These are phyloP conservation scores for Fraxinus velutina DNA, from an alignment of 305 asterid genomes.

Conservation along the genomic window DNA sequence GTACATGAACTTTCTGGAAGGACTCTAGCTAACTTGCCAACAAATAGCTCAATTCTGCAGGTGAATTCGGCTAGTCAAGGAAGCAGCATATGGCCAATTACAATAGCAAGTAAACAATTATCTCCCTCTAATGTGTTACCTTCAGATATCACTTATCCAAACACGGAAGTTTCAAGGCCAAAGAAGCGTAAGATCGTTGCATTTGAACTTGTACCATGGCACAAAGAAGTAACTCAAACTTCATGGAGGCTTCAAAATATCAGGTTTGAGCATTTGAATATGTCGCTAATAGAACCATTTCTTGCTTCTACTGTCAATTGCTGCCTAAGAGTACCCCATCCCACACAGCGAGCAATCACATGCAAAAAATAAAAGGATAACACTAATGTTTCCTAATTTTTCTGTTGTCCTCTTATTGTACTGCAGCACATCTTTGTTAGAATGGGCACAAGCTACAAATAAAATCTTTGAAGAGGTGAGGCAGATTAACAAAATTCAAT, in stretches of 20 bases:
- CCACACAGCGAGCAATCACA: not conserved
- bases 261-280: slow-evolving; percentile 35
- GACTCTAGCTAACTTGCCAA: slow-evolving; percentile 28
- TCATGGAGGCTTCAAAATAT: slow-evolving; percentile 34
- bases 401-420: slow-evolving; percentile 16
- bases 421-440: slow-evolving; percentile 44
- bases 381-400: slow-evolving; percentile 13
- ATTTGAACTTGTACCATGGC: slow-evolving; percentile 55
- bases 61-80: slow-evolving; percentile 35
- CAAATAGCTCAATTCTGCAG: slow-evolving; percentile 32
- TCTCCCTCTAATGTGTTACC: slow-evolving; percentile 29
- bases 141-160: slow-evolving; percentile 32
- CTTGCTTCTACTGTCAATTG: not conserved
- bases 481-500: slow-evolving; percentile 14
- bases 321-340: not conserved
- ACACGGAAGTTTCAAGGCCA: slow-evolving; percentile 33
- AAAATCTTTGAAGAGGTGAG: slow-evolving; percentile 56
- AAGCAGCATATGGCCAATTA: slow-evolving; percentile 25
- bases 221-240: slow-evolving; percentile 45
- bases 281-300: not conserved
- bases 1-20: slow-evolving; percentile 32
- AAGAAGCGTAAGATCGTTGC: slow-evolving; percentile 53
- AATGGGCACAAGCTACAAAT: slow-evolving; percentile 57
- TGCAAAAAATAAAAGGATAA: not conserved
- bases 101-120: slow-evolving; percentile 29